Base-by-base conservation (phyloP, 805 yeast species). In the Candida pseudoglaebosa region DNA sequence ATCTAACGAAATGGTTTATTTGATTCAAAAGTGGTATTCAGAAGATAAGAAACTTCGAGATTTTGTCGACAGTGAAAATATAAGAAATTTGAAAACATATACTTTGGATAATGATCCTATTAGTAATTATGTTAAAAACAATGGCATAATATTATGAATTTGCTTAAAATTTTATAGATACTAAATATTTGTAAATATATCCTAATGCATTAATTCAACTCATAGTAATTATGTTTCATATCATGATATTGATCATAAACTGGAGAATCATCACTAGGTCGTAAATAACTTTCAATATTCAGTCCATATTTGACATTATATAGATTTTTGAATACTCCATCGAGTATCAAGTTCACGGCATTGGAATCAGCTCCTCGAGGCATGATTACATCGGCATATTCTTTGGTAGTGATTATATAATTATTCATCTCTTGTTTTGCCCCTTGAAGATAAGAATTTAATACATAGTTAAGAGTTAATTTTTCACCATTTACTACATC, bases 371-470 rank as follows among this genome's bases (percentile, higher is more conserved):
- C 76, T 2, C 89, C 91, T 24, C 80, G 65, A 2, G 91, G 89
- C 51, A 85, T 65, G 19, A 86, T 74, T 5, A 84, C 79, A 57
- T 85, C 95, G 1, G 95, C 87, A 42, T 64, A 70, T 42, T 78
- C 80, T 53, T 80, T 82, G 1, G 93, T 84, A n/a, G 78, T 80
- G 22, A 69, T 66, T 7, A 86, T 78, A 55, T 71, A 82, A 44
- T 78, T 73, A 46, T 66, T 73, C 79, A 80, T 82, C 50, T 85
- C 93, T 7, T 78, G 71, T 40, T 87, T 68, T 2, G 85, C 76
- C 4, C 64, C 59, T 32, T 66, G 70, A 29, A 85, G 56, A 56
- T 85, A 86, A 24, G 58, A 39, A 39, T 59, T 61, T 17, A 76
- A 53, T 32, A 76, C 63, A 2, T 49, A 36, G 41, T 73, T 71